phyloP scores from a whole-genome alignment of 75 land plant species.

The Pinus albicaulis region DNA sequence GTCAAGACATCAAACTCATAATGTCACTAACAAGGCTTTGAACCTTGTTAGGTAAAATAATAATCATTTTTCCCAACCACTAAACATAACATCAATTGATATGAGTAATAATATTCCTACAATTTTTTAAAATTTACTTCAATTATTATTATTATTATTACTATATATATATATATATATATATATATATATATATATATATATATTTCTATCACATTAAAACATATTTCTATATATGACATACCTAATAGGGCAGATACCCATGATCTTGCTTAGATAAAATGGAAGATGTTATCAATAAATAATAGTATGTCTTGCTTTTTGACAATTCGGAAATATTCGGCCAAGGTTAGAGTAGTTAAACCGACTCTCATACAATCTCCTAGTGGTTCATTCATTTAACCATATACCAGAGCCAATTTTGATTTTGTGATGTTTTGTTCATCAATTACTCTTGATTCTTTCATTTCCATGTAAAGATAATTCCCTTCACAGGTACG shows the following conservation, averaged over 20 bases:
- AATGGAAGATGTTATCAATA: slow-evolving; percentile 15
- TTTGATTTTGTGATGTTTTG: slow-evolving; percentile 2
- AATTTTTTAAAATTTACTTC: too few relatives aligned
- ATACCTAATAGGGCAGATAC: neutral
- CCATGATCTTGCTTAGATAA: slow-evolving; percentile 8
- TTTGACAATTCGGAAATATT: slow-evolving; percentile 37
- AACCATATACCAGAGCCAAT: slow-evolving; percentile 10
- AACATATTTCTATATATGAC: too few relatives aligned
- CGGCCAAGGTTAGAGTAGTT: slow-evolving; percentile 19
- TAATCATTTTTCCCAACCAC: too few relatives aligned
- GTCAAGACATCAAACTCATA: too few relatives aligned
- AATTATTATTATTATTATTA: too few relatives aligned
- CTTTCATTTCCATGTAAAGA: slow-evolving; percentile 12
- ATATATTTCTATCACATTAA: too few relatives aligned
- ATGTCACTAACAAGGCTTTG: too few relatives aligned
- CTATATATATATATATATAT: too few relatives aligned
- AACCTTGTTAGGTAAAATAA: too few relatives aligned
- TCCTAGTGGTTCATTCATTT: slow-evolving; percentile 21
- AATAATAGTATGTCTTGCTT: slow-evolving; percentile 27
- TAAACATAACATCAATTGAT: too few relatives aligned
- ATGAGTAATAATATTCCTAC: too few relatives aligned
- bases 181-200: too few relatives aligned
- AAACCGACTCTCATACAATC: slow-evolving; percentile 28
- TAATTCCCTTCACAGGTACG: slow-evolving; percentile 18
- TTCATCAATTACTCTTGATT: neutral